A percentile compares a stretch with the other conserved stretches of the same genome.
phyloP scores from a whole-genome alignment of 345 rosid genomes.

The Populus pruinosa region DNA sequence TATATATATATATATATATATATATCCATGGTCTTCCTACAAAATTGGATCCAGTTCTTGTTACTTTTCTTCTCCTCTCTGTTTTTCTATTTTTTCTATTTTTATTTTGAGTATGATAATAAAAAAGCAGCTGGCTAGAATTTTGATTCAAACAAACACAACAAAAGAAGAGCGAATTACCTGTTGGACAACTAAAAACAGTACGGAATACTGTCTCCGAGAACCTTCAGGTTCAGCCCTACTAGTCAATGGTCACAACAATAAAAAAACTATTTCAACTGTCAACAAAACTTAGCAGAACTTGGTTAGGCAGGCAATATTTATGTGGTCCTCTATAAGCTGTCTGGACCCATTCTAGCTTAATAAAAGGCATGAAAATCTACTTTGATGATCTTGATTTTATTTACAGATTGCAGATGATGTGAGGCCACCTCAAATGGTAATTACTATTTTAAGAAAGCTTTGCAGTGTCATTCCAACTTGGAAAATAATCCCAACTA shows the following conservation, averaged over 20 bases:
- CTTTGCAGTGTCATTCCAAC: slow-evolving; percentile 53
- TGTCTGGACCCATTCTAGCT: neutral
- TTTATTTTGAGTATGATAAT: neutral
- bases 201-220: neutral
- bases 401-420: slow-evolving; percentile 60
- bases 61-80: neutral
- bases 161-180: neutral
- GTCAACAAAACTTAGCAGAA: neutral
- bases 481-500: slow-evolving; percentile 59
- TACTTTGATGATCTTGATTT: neutral
- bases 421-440: slow-evolving; percentile 46
- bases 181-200: neutral
- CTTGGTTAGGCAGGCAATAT: neutral
- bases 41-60: slow-evolving; percentile 4
- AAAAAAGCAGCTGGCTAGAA: neutral
- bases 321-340: neutral
- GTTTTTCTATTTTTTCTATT: neutral
- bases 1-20: neutral
- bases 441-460: slow-evolving; percentile 37
- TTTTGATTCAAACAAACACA: neutral
- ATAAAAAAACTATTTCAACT: neutral
- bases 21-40: neutral
- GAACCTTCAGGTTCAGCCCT: neutral
- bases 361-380: neutral
- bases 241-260: neutral